Evolutionary conservation across 345 rosid genomes (phyloP).

Genomic region (Citrus unshiu): DNA sequence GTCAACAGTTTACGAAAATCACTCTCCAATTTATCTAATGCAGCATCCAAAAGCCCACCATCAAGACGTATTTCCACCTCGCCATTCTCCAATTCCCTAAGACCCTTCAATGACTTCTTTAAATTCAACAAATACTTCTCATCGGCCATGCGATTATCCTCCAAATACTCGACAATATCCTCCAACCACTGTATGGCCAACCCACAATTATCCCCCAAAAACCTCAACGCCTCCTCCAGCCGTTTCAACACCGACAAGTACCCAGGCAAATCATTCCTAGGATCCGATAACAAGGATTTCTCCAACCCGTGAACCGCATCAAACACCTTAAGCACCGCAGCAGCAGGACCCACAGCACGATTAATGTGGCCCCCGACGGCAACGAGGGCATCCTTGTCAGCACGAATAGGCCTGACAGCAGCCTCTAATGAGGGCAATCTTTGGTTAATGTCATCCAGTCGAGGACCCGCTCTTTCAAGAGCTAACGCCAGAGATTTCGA

Average conservation of each 20-base stretch:
- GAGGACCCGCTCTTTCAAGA: conserved; percentile 66
- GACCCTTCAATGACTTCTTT: conserved; percentile 63
- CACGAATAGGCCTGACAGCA: conserved; percentile 87
- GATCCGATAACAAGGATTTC: conserved; percentile 83
- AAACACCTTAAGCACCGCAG: conserved; percentile 96
- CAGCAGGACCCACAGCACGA: conserved; percentile 98
- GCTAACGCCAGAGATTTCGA: conserved; percentile 59
- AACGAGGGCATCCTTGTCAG: conserved; percentile 77
- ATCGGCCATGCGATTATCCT: conserved; percentile 82
- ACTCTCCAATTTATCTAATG: conserved; percentile 71
- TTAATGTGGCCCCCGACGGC: conserved; percentile 93
- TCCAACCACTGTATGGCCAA: conserved; percentile 98
- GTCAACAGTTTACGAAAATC: conserved; percentile 75
- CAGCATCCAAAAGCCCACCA: conserved; percentile 85
- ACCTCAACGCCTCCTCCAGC: conserved; percentile 87
- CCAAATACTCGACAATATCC: conserved; percentile 94
- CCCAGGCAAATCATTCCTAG: conserved; percentile 71
- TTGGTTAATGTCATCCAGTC: conserved; percentile 71
- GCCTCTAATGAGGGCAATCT: conserved; percentile 77
- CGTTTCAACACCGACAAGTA: conserved; percentile 84
- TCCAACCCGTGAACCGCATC: conserved; percentile 98
- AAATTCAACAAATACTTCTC: conserved; percentile 58
- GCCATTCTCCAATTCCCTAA: conserved; percentile 53
- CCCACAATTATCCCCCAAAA: conserved; percentile 88
- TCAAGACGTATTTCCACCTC: conserved; percentile 47